Evolutionary conservation across 495 filamentous ascomycete species (phyloP), one percentile per base, ranked within the genome.

Genomic region (Penicillium flavigenum): DNA sequence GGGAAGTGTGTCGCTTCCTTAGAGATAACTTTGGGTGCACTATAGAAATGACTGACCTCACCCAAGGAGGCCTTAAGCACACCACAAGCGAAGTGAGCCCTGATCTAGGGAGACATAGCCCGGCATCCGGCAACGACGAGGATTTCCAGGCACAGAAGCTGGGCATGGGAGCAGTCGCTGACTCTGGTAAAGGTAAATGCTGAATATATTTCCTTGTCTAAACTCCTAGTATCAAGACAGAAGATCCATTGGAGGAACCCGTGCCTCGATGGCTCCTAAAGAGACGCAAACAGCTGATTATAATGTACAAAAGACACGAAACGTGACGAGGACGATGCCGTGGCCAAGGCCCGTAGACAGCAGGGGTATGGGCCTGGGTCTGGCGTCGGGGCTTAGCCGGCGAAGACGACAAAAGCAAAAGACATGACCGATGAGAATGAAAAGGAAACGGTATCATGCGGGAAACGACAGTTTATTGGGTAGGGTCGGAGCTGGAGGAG

Each of bases 361-460:
- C 80, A 83, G 67, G 84, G 84, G 51, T 87, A 88, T 78, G 84
- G 84, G 44, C 75, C 69, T 67, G 80, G 80, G 54, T 75, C 77
- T 52, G 75, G 72, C 43, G 74, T 87, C 64, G 86, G 86, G 29
- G 85, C 68, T 61, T 85, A 74, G 60, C 22, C 38, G 16, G 52
- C 51, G 49, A 48, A 58, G 47, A 60, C 38, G 41, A 43, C n/a
- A 57, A 44, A 54, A 43, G 38, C 51, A 53, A 43, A 36, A 27
- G 50, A 65, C 17, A 57, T 54, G 49, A 43, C 45, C 36, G 45
- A 56, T 49, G 46, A 20, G 34, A 60, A 45, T 26, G 6, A 64
- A 56, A 16, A 27, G 22, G 7, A 56, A 53, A 27, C 41, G 53
- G 48, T 44, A 53, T 59, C 47, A 47, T 58, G 56, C 39, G 44